Evolutionary conservation across 768 basidiomycete genomes (phyloP).

Genomic region (Boletus speciosus): DNA sequence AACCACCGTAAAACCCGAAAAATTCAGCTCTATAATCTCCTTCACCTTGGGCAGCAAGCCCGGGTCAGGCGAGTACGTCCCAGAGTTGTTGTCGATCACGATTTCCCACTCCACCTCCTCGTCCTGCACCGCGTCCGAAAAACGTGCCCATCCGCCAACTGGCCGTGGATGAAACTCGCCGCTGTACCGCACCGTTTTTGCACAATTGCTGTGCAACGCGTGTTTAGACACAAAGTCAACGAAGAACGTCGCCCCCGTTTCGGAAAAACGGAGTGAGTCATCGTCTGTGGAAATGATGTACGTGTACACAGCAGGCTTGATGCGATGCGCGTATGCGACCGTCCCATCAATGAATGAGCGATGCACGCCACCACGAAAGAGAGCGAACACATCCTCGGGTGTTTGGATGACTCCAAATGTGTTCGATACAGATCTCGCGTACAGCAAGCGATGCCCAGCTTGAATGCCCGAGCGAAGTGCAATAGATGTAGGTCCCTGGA

Average conservation of each 20-base stretch:
- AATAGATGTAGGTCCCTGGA: slow-evolving; percentile 54
- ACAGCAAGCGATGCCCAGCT: slow-evolving; percentile 70
- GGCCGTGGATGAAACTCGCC: slow-evolving; percentile 81
- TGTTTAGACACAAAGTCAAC: slow-evolving; percentile 87
- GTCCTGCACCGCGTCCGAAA: slow-evolving; percentile 53
- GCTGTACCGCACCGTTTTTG: slow-evolving; percentile 60
- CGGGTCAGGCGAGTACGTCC: slow-evolving; percentile 77
- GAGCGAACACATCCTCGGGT: slow-evolving; percentile 43
- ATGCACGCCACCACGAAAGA: slow-evolving; percentile 47
- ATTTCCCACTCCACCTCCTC: slow-evolving; percentile 70
- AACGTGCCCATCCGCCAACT: slow-evolving; percentile 61
- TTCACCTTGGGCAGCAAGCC: slow-evolving; percentile 57
- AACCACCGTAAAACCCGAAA: slow-evolving; percentile 57
- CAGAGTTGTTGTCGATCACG: slow-evolving; percentile 83
- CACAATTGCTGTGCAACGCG: slow-evolving; percentile 77
- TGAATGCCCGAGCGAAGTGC: slow-evolving; percentile 69
- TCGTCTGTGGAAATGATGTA: slow-evolving; percentile 78
- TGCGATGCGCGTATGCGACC: slow-evolving; percentile 37
- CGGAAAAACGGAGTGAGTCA: slow-evolving; percentile 77
- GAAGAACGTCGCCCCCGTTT: slow-evolving; percentile 84
- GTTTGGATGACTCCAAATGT: slow-evolving; percentile 56
- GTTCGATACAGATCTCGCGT: slow-evolving; percentile 63
- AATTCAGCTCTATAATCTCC: slow-evolving; percentile 68
- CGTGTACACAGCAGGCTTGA: slow-evolving; percentile 83
- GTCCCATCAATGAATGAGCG: slow-evolving; percentile 12